Evolutionary conservation across 192 early-diverging fungal genomes (phyloP).

Genomic region (Jimgerdemannia lactiflua): DNA sequence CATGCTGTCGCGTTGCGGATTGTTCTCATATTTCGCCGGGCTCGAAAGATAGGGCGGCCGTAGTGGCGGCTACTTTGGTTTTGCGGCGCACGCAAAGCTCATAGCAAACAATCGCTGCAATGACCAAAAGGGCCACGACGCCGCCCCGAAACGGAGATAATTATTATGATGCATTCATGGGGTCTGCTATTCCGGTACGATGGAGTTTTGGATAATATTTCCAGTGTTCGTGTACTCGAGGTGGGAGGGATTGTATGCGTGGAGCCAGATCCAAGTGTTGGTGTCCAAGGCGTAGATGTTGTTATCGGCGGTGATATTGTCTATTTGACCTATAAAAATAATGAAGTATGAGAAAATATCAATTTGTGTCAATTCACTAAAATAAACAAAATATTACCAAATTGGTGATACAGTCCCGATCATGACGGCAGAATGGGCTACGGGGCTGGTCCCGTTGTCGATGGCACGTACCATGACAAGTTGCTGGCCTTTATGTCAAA

Average conservation of each 20-base stretch:
- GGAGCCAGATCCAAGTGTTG: neutral
- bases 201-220: too few species aligned
- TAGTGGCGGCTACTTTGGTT: too few species aligned
- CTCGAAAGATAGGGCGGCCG: too few species aligned
- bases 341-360: too few species aligned
- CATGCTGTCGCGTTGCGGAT: too few species aligned
- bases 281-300: conserved; percentile 7
- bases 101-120: too few species aligned
- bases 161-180: too few species aligned
- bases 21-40: too few species aligned
- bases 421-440: conserved; percentile 13
- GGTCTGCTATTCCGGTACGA: too few species aligned
- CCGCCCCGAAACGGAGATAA: too few species aligned
- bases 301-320: conserved; percentile 6
- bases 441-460: conserved; percentile 2
- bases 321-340: conserved; percentile 3
- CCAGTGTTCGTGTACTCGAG: neutral
- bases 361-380: neutral
- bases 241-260: neutral
- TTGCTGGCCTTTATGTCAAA: conserved; percentile 8
- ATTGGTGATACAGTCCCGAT: conserved; percentile 10
- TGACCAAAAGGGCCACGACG: too few species aligned
- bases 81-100: too few species aligned
- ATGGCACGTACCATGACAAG: conserved; percentile 8
- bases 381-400: neutral